A percentile compares a stretch with the other conserved stretches of the same genome.
These are phyloP conservation scores for Goffeauzyma gilvescens DNA, from an alignment of 768 basidiomycete genomes.

Conservation along the genomic window DNA sequence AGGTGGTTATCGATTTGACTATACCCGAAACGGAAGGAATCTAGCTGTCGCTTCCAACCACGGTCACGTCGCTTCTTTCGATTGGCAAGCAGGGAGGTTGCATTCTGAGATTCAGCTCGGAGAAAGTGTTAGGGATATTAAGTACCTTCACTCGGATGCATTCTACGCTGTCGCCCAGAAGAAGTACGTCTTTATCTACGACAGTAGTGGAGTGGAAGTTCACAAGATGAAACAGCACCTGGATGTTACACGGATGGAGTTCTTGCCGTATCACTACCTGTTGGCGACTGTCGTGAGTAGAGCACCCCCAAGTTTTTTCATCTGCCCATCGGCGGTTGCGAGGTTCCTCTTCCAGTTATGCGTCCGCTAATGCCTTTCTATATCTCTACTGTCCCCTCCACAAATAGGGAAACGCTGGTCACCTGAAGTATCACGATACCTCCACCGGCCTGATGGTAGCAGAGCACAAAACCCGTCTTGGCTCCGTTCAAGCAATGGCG, in stretches of 20 bases:
- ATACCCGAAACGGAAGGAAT: conserved; percentile 83
- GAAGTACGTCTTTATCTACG: conserved; percentile 90
- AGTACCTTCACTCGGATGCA: conserved; percentile 76
- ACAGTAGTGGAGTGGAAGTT: conserved; percentile 77
- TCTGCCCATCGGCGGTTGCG: too few relatives aligned
- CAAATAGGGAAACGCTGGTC: conserved; percentile 62
- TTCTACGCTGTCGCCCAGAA: conserved; percentile 91
- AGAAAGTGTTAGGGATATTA: conserved; percentile 82
- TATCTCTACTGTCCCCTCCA: conserved; percentile 3
- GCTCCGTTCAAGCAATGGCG: conserved; percentile 62
- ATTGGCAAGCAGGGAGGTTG: conserved; percentile 71
- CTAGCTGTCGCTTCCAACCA: conserved; percentile 62
- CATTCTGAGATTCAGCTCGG: conserved; percentile 73
- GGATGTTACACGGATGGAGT: conserved; percentile 76
- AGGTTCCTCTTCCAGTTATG: too few relatives aligned
- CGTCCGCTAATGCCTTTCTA: too few relatives aligned
- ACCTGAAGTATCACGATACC: conserved; percentile 89
- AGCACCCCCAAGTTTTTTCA: too few relatives aligned
- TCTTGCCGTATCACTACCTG: conserved; percentile 88
- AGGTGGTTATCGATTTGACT: conserved; percentile 53
- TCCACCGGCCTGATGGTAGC: conserved; percentile 73
- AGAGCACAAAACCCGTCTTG: conserved; percentile 76
- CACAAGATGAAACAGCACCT: conserved; percentile 44
- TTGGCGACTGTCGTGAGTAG: conserved; percentile 64
- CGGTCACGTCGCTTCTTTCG: conserved; percentile 82